Conservation (phyloP, 805 yeast genomes). For the Pichia sporocuriosa region DNA sequence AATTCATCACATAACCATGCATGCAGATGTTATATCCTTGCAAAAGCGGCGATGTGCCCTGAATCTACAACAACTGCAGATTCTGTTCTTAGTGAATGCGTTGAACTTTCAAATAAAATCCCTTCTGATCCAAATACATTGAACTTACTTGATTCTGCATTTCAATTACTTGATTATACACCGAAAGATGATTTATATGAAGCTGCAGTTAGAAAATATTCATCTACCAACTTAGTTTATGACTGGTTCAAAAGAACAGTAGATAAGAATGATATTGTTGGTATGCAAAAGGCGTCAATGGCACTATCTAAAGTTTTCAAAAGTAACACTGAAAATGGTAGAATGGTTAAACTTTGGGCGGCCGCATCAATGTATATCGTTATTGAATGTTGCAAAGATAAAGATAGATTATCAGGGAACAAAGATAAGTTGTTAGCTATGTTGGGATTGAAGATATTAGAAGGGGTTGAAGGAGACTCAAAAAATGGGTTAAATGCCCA, state of each 20-base stretch:
- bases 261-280: constrained; percentile 39
- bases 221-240: constrained; percentile 39
- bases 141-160: constrained; percentile 40
- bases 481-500: constrained; percentile 46
- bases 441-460: constrained; percentile 54
- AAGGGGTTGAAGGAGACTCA: constrained; percentile 15
- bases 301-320: constrained; percentile 28
- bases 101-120: constrained; percentile 25
- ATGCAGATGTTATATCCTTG: constrained; percentile 32
- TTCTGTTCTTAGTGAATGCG: constrained; percentile 31
- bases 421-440: constrained; percentile 49
- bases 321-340: constrained; percentile 20
- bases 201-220: constrained; percentile 50
- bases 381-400: constrained; percentile 24
- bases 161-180: constrained; percentile 31
- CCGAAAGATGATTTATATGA: constrained; percentile 46
- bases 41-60: constrained; percentile 25
- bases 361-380: constrained; percentile 47
- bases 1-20: constrained; percentile 48
- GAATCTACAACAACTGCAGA: constrained; percentile 8
- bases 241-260: constrained; percentile 55
- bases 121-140: constrained; percentile 55
- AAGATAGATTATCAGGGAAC: constrained; percentile 31
- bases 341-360: constrained; percentile 44
- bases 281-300: constrained; percentile 50